Percentiles rank a stretch among this genome's conserved stretches.
Evolutionary conservation across 1,139 yeast species (phyloP).

Genomic region (Lodderomyces theae): DNA sequence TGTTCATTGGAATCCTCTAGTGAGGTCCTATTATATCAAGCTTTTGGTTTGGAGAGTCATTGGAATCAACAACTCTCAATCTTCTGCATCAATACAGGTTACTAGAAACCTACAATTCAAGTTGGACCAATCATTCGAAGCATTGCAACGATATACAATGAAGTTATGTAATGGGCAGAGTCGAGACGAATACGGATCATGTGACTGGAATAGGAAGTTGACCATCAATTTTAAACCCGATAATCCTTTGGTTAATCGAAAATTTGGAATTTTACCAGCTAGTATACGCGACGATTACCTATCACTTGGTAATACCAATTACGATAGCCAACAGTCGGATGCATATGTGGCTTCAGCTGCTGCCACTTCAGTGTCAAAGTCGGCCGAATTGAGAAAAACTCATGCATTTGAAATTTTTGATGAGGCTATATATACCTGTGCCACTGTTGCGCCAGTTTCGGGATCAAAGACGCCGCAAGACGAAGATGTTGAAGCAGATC

Average conservation of each 20-base stretch:
- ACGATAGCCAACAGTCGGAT: conserved; percentile 2
- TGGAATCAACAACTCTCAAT: conserved; percentile 46
- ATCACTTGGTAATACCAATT: conserved; percentile 16
- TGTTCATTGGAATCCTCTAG: conserved; percentile 78
- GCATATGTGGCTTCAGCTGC: conserved; percentile 11
- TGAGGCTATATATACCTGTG: conserved; percentile 67
- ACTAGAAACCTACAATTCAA: conserved; percentile 31
- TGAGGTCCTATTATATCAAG: conserved; percentile 66
- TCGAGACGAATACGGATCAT: neutral
- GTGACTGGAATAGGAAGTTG: conserved; percentile 9
- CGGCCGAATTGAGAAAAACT: conserved; percentile 42
- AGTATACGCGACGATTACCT: conserved; percentile 28
- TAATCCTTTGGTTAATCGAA: conserved; percentile 52
- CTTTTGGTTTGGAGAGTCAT: conserved; percentile 67
- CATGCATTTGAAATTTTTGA: conserved; percentile 76
- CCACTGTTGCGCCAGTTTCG: conserved; percentile 16
- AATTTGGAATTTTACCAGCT: conserved; percentile 43
- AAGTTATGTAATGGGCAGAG: conserved; percentile 2
- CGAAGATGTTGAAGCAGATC: too few relatives aligned
- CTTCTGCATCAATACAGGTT: conserved; percentile 31
- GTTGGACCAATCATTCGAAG: conserved; percentile 23
- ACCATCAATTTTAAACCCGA: conserved; percentile 38
- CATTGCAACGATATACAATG: conserved; percentile 18
- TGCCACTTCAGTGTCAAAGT: conserved; percentile 15
- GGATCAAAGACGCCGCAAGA: conserved; percentile 2